phyloP scores from a whole-genome alignment of 495 filamentous ascomycete genomes.

The Aspergillus kassunensis region DNA sequence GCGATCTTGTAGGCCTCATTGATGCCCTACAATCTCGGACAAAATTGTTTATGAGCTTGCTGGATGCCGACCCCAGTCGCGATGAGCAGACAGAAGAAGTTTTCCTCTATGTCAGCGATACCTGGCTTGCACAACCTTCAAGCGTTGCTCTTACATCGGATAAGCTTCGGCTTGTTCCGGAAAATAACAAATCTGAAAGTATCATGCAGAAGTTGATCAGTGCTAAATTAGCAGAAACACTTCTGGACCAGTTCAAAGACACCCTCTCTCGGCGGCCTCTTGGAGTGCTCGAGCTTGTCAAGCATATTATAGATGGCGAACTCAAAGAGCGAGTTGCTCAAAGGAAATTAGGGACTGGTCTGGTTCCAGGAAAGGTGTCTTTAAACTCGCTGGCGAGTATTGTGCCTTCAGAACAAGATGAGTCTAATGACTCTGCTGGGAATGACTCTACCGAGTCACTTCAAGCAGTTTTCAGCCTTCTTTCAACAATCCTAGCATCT shows the following conservation, averaged over 20 bases:
- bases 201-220: constrained; percentile 50
- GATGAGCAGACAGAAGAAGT: constrained; percentile 57
- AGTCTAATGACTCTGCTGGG: constrained; percentile 19
- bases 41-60: constrained; percentile 50
- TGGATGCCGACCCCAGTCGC: constrained; percentile 47
- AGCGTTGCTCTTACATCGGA: constrained; percentile 16
- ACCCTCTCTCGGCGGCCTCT: constrained; percentile 61
- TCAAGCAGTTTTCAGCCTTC: constrained; percentile 58
- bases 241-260: constrained; percentile 63
- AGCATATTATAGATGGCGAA: constrained; percentile 51
- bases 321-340: constrained; percentile 15
- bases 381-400: constrained; percentile 39
- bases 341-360: neutral
- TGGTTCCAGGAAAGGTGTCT: constrained; percentile 25
- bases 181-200: constrained; percentile 31
- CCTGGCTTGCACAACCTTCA: constrained; percentile 50
- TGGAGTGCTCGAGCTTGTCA: constrained; percentile 59
- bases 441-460: constrained; percentile 50
- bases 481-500: constrained; percentile 63
- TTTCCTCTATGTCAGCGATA: constrained; percentile 60
- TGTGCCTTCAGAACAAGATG: constrained; percentile 16
- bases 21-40: constrained; percentile 39
- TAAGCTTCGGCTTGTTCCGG: constrained; percentile 18
- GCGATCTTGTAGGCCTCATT: constrained; percentile 37
- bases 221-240: constrained; percentile 61